Evolutionary conservation across 257 asterid genomes (phyloP).

Genomic region (Lycium barbarum): DNA sequence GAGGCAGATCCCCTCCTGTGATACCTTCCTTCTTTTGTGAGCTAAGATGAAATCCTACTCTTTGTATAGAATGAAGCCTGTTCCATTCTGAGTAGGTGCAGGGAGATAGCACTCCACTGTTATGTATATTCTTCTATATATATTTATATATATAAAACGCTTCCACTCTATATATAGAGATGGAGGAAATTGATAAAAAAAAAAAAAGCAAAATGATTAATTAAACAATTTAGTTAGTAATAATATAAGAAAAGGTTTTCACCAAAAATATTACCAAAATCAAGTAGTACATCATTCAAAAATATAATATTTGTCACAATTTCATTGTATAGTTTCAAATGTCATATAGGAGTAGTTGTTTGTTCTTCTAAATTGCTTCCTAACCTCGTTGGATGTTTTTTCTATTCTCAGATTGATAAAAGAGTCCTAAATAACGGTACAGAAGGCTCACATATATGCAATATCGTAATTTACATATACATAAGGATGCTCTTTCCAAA

Average conservation of each 20-base stretch:
- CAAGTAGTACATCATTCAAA: background rate
- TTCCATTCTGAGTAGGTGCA: too few relatives aligned
- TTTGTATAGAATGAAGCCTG: too few relatives aligned
- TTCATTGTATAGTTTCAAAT: background rate
- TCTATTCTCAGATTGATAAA: conserved; percentile 61
- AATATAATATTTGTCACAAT: background rate
- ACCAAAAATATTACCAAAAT: background rate
- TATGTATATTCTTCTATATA: too few relatives aligned
- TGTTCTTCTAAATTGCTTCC: background rate
- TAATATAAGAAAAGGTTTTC: background rate
- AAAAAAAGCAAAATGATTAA: too few relatives aligned
- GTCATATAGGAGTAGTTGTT: background rate
- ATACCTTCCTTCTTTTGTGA: too few relatives aligned
- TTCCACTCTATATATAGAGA: too few relatives aligned
- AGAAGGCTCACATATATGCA: conserved; percentile 92
- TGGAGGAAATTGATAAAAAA: too few relatives aligned
- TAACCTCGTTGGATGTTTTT: background rate
- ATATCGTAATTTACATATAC: conserved; percentile 71
- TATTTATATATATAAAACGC: too few relatives aligned
- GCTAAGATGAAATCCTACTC: too few relatives aligned
- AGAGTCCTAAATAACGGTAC: conserved; percentile 66
- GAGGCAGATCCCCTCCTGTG: too few relatives aligned
- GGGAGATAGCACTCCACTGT: too few relatives aligned
- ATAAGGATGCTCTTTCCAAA: conserved; percentile 53
- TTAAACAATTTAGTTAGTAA: too few relatives aligned